Percentiles rank a stretch among this genome's conserved stretches.
These are phyloP conservation scores for Setaria viridis DNA, from an alignment of 202 grass and related monocot species.

Conservation along the genomic window DNA sequence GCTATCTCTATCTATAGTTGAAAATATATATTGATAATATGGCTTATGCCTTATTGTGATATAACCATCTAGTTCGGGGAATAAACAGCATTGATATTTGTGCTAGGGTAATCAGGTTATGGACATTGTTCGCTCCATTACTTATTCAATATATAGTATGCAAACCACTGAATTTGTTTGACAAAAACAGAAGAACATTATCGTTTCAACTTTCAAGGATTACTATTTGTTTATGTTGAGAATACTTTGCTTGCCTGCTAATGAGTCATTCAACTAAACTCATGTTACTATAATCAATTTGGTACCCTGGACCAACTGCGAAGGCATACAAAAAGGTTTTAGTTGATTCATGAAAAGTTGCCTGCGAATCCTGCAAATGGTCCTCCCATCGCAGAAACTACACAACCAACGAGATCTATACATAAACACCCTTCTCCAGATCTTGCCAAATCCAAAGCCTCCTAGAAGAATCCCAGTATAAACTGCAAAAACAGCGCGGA, in stretches of 20 bases:
- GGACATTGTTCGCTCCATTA: neutral
- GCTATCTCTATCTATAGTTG: neutral
- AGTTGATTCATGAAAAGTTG: neutral
- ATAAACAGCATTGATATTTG: neutral
- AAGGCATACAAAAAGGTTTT: neutral
- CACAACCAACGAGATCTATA: neutral
- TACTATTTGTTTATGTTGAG: neutral
- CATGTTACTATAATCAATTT: constrained; percentile 5
- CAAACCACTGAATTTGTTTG: neutral
- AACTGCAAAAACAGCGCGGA: neutral
- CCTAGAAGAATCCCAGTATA: constrained; percentile 6
- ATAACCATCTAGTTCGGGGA: neutral
- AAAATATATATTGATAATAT: neutral
- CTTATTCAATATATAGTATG: neutral
- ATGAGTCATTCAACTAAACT: constrained; percentile 13
- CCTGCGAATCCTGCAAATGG: neutral
- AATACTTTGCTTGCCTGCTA: neutral
- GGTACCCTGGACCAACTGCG: neutral
- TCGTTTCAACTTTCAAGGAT: neutral
- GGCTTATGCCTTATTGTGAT: neutral
- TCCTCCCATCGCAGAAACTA: neutral
- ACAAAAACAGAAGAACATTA: neutral
- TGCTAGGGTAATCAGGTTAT: neutral
- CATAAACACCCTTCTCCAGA: constrained; percentile 2
- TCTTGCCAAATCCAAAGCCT: neutral